phyloP scores from a whole-genome alignment of 495 filamentous ascomycete species.

The Aspergillus incahuasiensis region DNA sequence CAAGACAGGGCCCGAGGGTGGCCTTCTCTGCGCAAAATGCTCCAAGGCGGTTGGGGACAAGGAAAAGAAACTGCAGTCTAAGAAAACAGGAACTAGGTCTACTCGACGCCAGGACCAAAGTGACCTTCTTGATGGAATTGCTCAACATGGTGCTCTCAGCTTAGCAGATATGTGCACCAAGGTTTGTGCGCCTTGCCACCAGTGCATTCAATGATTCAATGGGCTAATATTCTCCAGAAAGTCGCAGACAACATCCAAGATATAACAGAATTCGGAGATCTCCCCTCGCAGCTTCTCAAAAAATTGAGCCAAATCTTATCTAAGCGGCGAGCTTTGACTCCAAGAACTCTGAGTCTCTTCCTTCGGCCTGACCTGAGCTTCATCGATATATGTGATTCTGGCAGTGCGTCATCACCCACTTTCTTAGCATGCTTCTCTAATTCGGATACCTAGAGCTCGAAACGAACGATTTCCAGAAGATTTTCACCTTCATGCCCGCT shows the following conservation, averaged over 20 bases:
- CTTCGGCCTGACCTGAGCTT: constrained; percentile 60
- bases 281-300: constrained; percentile 45
- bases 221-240: constrained; percentile 40
- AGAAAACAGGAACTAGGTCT: constrained; percentile 49
- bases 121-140: constrained; percentile 70
- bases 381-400: constrained; percentile 76
- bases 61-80: constrained; percentile 55
- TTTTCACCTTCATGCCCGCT: constrained; percentile 69
- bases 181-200: constrained; percentile 25
- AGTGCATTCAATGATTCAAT: background rate
- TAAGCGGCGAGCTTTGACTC: constrained; percentile 67
- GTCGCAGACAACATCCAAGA: constrained; percentile 77
- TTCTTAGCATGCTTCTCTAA: constrained; percentile 8
- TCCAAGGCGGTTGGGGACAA: constrained; percentile 69
- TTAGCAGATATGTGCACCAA: constrained; percentile 77
- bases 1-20: constrained; percentile 73
- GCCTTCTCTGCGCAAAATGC: constrained; percentile 78
- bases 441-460: constrained; percentile 49
- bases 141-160: constrained; percentile 62
- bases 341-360: constrained; percentile 70
- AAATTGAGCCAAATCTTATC: constrained; percentile 69
- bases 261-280: constrained; percentile 77
- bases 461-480: constrained; percentile 69
- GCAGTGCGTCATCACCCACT: constrained; percentile 42
- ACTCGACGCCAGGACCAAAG: constrained; percentile 70